Evolutionary conservation across 2,329 filamentous ascomycete genomes (phyloP), one percentile per base, ranked within the genome.

Genomic region (Furcasterigmium furcatum): DNA sequence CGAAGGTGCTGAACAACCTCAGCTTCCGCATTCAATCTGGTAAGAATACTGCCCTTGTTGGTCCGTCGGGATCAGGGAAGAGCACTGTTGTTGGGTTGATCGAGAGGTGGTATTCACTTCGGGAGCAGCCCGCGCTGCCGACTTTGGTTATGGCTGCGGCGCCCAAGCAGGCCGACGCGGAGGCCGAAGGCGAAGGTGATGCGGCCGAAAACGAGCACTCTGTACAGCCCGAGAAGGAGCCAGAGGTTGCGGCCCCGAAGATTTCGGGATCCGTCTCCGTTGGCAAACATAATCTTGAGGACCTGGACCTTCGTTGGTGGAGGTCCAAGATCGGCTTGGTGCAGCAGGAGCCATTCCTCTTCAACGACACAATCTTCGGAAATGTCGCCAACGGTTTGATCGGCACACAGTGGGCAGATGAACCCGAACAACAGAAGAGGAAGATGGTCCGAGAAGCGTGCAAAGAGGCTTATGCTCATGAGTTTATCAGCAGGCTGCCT

Each of bases 291-390:
- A 40, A 47, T 20, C 22, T 56, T 9, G 47, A 54, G n/a, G 52
- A 55, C 16, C 43, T 55, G 10, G 46, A 58, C 8, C 45, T 67
- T 24, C 65, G 66, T 41, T 71, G 70, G 70, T 72, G 66, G 63
- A 59, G 73, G 39, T 63, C 63, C 9, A 67, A 73, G 46, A 71
- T 76, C 41, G 71, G 71, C 1, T 58, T 77, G 5, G 77, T 81
- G 3, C 75, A 79, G 41, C 77, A 81, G 53, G 76, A 81, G 41
- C 75, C 76, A 0, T 73, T 77, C 42, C 62, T 80, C 0, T 81
- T 81, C 54, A 76, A 76, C 42, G 69, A 74, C 9, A 71, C 74
- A 16, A 76, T 80, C 24, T 67, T 63, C 41, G 64, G 68, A 9
- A 79, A 79, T 45, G 68, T 79, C 4, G 63, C 65, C 0, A 68